Conservation (phyloP, 2,329 filamentous ascomycete genomes). For the Rutstroemia sp. region DNA sequence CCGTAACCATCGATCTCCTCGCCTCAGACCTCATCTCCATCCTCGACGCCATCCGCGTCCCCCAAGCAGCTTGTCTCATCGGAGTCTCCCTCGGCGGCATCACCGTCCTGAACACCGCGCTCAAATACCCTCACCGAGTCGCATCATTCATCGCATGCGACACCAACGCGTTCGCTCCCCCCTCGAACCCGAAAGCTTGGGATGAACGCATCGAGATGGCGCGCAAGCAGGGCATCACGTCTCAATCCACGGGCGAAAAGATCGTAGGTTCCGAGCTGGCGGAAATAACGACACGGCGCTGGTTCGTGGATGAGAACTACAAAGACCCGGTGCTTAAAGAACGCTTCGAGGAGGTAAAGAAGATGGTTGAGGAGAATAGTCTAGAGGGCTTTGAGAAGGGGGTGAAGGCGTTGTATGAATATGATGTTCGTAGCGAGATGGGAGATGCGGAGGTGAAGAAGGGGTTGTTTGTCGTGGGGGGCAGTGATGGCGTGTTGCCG, state of each 20-base stretch:
- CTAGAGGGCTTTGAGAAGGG: constrained; percentile 61
- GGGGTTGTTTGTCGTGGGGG: constrained; percentile 65
- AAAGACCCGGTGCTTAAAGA: constrained; percentile 39
- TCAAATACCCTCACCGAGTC: constrained; percentile 55
- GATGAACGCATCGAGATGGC: constrained; percentile 65
- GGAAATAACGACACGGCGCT: constrained; percentile 62
- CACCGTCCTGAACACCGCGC: constrained; percentile 65
- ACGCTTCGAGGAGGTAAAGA: constrained; percentile 50
- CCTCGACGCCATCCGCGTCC: constrained; percentile 62
- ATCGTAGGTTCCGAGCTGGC: constrained; percentile 62
- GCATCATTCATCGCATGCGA: constrained; percentile 64
- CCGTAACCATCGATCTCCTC: constrained; percentile 44
- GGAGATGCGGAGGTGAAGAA: constrained; percentile 38
- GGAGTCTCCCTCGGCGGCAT: constrained; percentile 79
- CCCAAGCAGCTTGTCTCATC: constrained; percentile 57
- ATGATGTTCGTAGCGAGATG: constrained; percentile 56
- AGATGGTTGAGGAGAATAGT: constrained; percentile 63
- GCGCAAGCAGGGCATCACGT: constrained; percentile 41
- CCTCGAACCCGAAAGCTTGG: constrained; percentile 73
- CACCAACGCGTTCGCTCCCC: constrained; percentile 66
- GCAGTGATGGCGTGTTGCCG: constrained; percentile 66
- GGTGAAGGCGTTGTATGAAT: constrained; percentile 65
- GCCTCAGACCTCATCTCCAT: constrained; percentile 60
- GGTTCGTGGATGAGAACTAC: constrained; percentile 61
- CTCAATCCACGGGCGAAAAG: constrained; percentile 36